phyloP scores from a whole-genome alignment of 768 basidiomycete genomes.

The Candolleomyces eurysporus region DNA sequence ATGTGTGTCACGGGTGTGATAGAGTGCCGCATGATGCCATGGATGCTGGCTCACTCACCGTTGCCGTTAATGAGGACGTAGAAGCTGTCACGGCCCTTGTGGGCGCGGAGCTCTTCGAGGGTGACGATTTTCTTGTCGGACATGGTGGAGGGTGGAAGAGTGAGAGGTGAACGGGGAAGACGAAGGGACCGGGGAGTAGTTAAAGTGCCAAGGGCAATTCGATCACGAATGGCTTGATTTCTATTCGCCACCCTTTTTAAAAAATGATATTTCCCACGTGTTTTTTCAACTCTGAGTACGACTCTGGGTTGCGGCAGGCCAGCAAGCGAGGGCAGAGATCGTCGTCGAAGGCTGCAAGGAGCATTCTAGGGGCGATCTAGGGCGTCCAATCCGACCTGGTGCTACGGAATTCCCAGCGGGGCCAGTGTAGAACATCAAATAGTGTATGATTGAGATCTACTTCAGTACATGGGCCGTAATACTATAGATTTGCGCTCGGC shows the following conservation, averaged over 20 bases:
- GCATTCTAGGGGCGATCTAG: background rate
- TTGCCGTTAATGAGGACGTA: constrained; percentile 85
- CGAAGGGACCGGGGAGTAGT: constrained; percentile 18
- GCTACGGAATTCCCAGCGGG: too few species aligned
- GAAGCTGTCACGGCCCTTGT: constrained; percentile 72
- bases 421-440: too few species aligned
- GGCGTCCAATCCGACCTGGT: background rate
- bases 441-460: background rate
- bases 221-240: constrained; percentile 11
- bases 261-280: constrained; percentile 29
- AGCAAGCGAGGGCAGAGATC: too few species aligned
- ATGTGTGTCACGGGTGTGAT: constrained; percentile 21
- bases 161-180: constrained; percentile 17
- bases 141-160: constrained; percentile 26
- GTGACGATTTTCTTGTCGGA: constrained; percentile 53
- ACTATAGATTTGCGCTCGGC: constrained; percentile 45
- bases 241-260: background rate
- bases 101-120: constrained; percentile 72
- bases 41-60: constrained; percentile 41
- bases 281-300: background rate
- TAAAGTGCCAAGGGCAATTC: constrained; percentile 25
- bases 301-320: background rate
- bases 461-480: background rate
- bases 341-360: background rate
- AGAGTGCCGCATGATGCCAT: constrained; percentile 23